Evolutionary conservation across 805 yeast genomes (phyloP).

Genomic region (Hagleromyces aurorensis): DNA sequence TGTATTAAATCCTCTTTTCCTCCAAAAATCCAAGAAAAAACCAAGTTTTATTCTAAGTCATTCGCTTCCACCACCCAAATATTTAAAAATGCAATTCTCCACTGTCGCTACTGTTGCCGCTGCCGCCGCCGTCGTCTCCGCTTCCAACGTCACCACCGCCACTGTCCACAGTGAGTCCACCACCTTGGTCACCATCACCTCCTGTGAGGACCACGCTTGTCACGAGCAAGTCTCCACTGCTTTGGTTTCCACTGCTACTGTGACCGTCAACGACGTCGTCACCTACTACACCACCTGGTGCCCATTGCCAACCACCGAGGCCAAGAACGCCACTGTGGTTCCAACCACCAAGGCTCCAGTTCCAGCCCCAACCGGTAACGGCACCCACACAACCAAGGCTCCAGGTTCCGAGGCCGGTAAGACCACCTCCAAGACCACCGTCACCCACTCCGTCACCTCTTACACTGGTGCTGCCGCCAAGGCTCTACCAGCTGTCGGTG

Average conservation of each 20-base stretch:
- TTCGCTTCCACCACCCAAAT: conserved; percentile 23
- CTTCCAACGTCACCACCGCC: conserved; percentile 22
- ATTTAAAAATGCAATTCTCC: conserved; percentile 35
- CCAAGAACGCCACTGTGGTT: conserved; percentile 13
- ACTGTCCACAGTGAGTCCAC: conserved; percentile 22
- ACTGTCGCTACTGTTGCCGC: conserved; percentile 32
- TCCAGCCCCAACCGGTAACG: conserved; percentile 21
- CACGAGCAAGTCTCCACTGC: conserved; percentile 30
- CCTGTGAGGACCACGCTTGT: conserved; percentile 30
- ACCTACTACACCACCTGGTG: conserved; percentile 34
- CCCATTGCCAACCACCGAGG: conserved; percentile 23
- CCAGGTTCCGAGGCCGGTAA: conserved; percentile 9
- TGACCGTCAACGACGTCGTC: conserved; percentile 30
- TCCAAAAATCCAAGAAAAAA: conserved; percentile 14
- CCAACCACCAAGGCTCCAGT: conserved; percentile 6
- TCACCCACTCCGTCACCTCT: conserved; percentile 21
- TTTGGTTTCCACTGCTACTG: conserved; percentile 31
- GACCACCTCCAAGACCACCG: conserved; percentile 16
- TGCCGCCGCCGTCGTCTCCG: conserved; percentile 19
- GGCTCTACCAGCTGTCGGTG: conserved; percentile 42
- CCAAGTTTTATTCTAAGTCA: conserved; percentile 24
- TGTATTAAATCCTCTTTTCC: conserved; percentile 1
- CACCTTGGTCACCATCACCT: conserved; percentile 32
- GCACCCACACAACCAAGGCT: conserved; percentile 17
- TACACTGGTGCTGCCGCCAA: conserved; percentile 39